Conservation (phyloP, 2,329 filamentous ascomycete genomes). For the Botrytis tulipae region DNA sequence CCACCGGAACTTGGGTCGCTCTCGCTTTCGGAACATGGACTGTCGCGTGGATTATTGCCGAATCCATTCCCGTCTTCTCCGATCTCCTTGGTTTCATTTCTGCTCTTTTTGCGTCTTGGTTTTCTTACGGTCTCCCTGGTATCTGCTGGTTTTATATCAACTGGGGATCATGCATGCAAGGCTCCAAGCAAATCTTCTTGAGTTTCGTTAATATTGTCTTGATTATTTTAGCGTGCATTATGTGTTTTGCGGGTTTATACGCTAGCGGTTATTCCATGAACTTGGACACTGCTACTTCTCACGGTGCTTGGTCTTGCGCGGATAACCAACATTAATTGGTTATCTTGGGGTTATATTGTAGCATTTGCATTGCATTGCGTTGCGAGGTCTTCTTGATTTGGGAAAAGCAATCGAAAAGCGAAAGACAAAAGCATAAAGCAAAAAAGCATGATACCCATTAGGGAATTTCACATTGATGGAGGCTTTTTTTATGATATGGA, state of each 20-base stretch:
- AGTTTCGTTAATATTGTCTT: constrained; percentile 19
- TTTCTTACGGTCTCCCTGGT: constrained; percentile 53
- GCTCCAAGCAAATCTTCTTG: constrained; percentile 22
- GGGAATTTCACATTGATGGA: neutral
- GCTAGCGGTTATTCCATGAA: constrained; percentile 21
- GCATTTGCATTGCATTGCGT: neutral
- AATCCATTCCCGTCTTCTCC: constrained; percentile 67
- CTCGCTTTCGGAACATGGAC: constrained; percentile 58
- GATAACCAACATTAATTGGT: constrained; percentile 16
- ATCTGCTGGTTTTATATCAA: constrained; percentile 51
- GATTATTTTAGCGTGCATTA: constrained; percentile 23
- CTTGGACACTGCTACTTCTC: neutral
- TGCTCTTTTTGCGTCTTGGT: constrained; percentile 53
- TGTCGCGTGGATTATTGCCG: constrained; percentile 64
- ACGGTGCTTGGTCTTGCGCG: constrained; percentile 16
- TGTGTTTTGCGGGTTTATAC: constrained; percentile 26
- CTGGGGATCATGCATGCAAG: constrained; percentile 40
- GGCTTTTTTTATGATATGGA: neutral
- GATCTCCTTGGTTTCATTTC: constrained; percentile 61
- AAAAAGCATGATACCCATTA: neutral
- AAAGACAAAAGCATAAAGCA: neutral
- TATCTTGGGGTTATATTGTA: neutral
- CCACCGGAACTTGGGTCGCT: constrained; percentile 56
- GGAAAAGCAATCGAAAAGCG: neutral
- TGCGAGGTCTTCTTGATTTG: neutral